These are phyloP conservation scores for Colletotrichum theobromicola DNA, from an alignment of 2,329 filamentous ascomycete species.

Conservation along the genomic window DNA sequence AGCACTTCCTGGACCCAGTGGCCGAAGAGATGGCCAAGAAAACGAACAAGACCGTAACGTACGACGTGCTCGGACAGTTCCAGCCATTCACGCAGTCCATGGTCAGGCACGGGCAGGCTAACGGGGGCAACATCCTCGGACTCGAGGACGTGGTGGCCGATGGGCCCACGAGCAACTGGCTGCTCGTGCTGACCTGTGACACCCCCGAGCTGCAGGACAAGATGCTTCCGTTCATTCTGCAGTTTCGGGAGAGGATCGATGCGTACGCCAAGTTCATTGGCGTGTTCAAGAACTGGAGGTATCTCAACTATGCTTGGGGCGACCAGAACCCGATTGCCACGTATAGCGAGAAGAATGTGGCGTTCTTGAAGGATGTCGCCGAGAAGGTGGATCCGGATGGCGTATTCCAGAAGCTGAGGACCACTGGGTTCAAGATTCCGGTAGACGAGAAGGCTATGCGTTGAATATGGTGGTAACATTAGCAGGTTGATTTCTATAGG, in stretches of 20 bases:
- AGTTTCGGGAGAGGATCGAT: constrained; percentile 65
- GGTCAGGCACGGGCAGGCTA: constrained; percentile 24
- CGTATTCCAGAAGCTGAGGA: constrained; percentile 37
- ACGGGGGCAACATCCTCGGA: constrained; percentile 37
- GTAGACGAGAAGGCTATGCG: neutral
- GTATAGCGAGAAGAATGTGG: constrained; percentile 41
- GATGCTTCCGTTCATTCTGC: constrained; percentile 49
- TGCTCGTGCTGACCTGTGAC: constrained; percentile 42
- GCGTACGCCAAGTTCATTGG: constrained; percentile 30
- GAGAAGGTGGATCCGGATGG: constrained; percentile 36
- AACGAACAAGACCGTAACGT: neutral
- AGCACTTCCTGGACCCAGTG: constrained; percentile 25
- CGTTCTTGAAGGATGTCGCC: constrained; percentile 30
- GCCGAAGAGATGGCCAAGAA: constrained; percentile 27
- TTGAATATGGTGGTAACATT: rapidly evolving
- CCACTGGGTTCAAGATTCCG: constrained; percentile 33
- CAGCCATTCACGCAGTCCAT: constrained; percentile 36
- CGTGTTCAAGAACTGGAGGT: constrained; percentile 39
- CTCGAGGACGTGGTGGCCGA: constrained; percentile 37
- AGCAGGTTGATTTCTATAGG: rapidly evolving
- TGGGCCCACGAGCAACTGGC: constrained; percentile 40
- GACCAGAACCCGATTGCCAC: constrained; percentile 41
- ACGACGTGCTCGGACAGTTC: constrained; percentile 22
- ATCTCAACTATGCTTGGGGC: constrained; percentile 48
- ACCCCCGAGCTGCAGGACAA: constrained; percentile 37